Conservation (phyloP, 2,329 filamentous ascomycete species). For the Colletotrichum sp. region DNA sequence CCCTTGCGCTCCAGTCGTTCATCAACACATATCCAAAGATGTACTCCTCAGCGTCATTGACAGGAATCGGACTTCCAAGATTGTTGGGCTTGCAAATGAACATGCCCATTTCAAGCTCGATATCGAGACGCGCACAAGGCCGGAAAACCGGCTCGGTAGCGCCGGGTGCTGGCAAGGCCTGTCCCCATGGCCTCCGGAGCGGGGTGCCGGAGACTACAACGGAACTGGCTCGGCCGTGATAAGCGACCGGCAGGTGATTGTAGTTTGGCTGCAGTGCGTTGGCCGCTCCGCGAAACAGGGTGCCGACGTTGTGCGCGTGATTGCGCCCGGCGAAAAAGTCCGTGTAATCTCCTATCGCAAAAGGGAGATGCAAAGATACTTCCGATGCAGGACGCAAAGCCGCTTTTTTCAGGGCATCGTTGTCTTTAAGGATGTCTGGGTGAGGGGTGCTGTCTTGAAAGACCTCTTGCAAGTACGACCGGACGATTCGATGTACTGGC, state of each 20-base stretch:
- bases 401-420: neutral
- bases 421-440: slow-evolving; percentile 7
- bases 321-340: slow-evolving; percentile 80
- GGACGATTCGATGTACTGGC: slow-evolving; percentile 68
- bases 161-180: slow-evolving; percentile 41
- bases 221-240: slow-evolving; percentile 75
- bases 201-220: slow-evolving; percentile 74
- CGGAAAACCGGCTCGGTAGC: slow-evolving; percentile 62
- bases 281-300: slow-evolving; percentile 70
- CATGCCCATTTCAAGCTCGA: slow-evolving; percentile 79
- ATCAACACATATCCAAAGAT: slow-evolving; percentile 75
- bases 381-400: slow-evolving; percentile 30
- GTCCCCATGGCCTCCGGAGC: slow-evolving; percentile 70
- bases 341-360: slow-evolving; percentile 77
- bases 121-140: slow-evolving; percentile 68
- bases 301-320: slow-evolving; percentile 69
- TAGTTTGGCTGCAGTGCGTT: slow-evolving; percentile 78
- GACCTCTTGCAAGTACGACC: slow-evolving; percentile 66
- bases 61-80: slow-evolving; percentile 68
- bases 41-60: slow-evolving; percentile 69
- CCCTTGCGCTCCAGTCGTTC: slow-evolving; percentile 69
- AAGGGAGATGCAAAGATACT: slow-evolving; percentile 67
- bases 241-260: slow-evolving; percentile 74
- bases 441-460: slow-evolving; percentile 54
- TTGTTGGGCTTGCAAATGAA: slow-evolving; percentile 72